Percentiles rank a stretch among this genome's conserved stretches.
These are phyloP conservation scores for Balamuthia mandrillaris DNA, from an alignment of 208 protist genomes.

Conservation along the genomic window DNA sequence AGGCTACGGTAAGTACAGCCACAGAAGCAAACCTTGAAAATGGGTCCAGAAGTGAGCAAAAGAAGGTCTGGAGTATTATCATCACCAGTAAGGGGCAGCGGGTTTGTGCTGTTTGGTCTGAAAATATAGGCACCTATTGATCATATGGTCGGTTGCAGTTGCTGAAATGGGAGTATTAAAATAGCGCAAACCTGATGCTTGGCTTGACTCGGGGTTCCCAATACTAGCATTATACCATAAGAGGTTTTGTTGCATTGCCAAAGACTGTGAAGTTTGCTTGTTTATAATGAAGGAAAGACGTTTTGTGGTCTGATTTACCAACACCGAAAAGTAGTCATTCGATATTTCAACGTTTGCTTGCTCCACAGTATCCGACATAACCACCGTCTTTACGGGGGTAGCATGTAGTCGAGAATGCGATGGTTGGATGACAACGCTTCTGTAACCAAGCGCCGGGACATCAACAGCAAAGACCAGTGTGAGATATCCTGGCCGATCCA, in stretches of 20 bases:
- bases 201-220: neutral
- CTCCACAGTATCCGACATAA: neutral
- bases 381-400: neutral
- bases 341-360: neutral
- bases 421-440: too few relatives aligned
- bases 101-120: conserved; percentile 1
- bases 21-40: too few relatives aligned
- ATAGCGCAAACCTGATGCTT: neutral
- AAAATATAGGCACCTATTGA: conserved; percentile 23
- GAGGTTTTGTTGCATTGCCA: conserved; percentile 3
- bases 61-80: neutral
- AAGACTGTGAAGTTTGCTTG: neutral
- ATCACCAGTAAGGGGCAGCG: neutral
- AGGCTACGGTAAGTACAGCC: neutral
- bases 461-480: neutral
- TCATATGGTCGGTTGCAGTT: neutral
- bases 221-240: neutral
- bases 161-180: neutral
- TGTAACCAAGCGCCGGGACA: neutral
- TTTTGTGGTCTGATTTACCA: neutral
- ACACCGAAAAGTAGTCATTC: neutral
- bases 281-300: neutral
- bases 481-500: neutral
- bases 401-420: too few relatives aligned
- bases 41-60: neutral